Evolutionary conservation across 2,329 filamentous ascomycete species (phyloP).

Genomic region (Colletotrichum caudatum): DNA sequence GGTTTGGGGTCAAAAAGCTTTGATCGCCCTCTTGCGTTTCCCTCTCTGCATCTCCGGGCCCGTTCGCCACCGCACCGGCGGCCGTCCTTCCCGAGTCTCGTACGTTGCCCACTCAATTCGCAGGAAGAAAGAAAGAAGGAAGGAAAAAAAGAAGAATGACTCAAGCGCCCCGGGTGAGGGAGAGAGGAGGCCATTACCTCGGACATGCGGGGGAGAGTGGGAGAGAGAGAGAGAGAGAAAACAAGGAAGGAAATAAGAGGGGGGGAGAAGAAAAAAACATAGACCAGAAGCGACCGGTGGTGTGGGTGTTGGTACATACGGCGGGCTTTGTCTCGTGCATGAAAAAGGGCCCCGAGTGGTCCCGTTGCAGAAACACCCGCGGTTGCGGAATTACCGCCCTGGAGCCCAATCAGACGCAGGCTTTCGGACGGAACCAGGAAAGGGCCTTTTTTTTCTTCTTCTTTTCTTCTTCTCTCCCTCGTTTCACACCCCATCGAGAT

Average conservation of each 20-base stretch:
- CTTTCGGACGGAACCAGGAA: constrained; percentile 13
- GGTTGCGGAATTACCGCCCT: constrained; percentile 13
- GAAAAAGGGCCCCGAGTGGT: constrained; percentile 8
- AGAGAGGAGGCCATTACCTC: background rate
- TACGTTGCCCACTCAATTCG: too few species aligned
- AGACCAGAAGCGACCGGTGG: background rate
- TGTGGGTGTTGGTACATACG: background rate
- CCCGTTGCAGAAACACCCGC: constrained; percentile 21
- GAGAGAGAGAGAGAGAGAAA: background rate
- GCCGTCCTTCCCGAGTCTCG: background rate
- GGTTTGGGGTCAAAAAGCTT: too few species aligned
- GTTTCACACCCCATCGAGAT: too few species aligned
- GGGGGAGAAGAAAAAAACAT: background rate
- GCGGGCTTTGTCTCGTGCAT: constrained; percentile 11
- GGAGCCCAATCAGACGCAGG: constrained; percentile 2
- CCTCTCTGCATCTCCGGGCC: background rate
- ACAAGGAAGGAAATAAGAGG: too few species aligned
- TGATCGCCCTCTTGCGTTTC: background rate
- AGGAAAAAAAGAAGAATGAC: background rate
- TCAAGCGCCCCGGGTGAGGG: background rate
- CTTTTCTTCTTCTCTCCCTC: background rate
- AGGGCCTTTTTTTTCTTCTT: background rate
- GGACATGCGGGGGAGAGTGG: background rate
- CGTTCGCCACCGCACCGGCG: background rate
- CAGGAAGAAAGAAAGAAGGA: too few species aligned